A percentile compares a stretch with the other conserved stretches of the same genome.
These are phyloP conservation scores for Hericium erinaceus DNA, from an alignment of 768 basidiomycete genomes.

Conservation along the genomic window DNA sequence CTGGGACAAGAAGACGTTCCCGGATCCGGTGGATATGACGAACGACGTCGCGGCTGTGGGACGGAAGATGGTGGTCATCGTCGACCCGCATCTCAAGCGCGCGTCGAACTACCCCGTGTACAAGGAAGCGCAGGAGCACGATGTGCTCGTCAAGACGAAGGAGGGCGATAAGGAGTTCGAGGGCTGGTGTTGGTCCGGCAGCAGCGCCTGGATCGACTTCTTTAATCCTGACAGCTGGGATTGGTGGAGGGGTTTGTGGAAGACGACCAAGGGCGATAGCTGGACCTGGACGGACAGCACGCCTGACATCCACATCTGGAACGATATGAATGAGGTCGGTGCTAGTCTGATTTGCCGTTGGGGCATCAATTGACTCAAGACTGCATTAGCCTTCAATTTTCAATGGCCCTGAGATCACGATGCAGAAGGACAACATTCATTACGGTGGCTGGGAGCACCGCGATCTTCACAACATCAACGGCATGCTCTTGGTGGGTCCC, in stretches of 20 bases:
- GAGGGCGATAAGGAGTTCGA: conserved; percentile 83
- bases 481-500: conserved; percentile 74
- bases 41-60: conserved; percentile 78
- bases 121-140: conserved; percentile 74
- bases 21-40: conserved; percentile 90
- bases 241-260: conserved; percentile 87
- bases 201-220: conserved; percentile 94
- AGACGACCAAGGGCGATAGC: conserved; percentile 39
- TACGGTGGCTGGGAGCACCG: conserved; percentile 97
- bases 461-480: conserved; percentile 95
- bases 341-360: conserved; percentile 56
- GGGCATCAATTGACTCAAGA: conserved; percentile 75
- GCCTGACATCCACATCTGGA: conserved; percentile 87
- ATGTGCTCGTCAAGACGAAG: conserved; percentile 71
- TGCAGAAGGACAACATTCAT: conserved; percentile 72
- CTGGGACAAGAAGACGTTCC: conserved; percentile 90
- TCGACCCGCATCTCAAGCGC: conserved; percentile 95
- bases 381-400: conserved; percentile 84
- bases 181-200: conserved; percentile 99
- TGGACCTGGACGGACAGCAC: conserved; percentile 80
- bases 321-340: conserved; percentile 96
- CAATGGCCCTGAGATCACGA: conserved; percentile 93
- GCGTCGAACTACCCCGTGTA: conserved; percentile 72
- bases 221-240: conserved; percentile 87
- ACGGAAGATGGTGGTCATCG: conserved; percentile 96